These are phyloP conservation scores for Pseudogymnoascus pannorum DNA, from an alignment of 2,329 filamentous ascomycete genomes.

Conservation along the genomic window DNA sequence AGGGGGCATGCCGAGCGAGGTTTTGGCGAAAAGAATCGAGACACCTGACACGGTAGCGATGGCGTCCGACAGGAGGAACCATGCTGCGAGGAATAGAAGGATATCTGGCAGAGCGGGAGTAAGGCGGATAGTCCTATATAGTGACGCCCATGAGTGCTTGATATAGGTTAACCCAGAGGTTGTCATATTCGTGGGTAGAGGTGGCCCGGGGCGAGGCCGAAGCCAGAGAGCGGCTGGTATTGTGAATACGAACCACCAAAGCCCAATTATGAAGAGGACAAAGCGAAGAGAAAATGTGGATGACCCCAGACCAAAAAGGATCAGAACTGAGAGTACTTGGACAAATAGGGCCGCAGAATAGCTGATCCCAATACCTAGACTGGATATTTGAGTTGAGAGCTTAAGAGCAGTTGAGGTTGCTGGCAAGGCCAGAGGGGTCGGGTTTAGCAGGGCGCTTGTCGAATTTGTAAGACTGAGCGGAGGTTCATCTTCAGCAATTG, in stretches of 20 bases:
- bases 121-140: conserved; percentile 71
- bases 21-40: conserved; percentile 93
- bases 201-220: conserved; percentile 80
- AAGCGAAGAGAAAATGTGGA: conserved; percentile 80
- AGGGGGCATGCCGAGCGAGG: conserved; percentile 79
- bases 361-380: conserved; percentile 86
- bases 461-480: conserved; percentile 31
- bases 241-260: conserved; percentile 91
- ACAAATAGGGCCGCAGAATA: conserved; percentile 82
- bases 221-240: conserved; percentile 84
- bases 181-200: conserved; percentile 43
- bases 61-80: conserved; percentile 91
- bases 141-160: conserved; percentile 74
- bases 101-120: conserved; percentile 68
- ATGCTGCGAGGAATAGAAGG: conserved; percentile 72
- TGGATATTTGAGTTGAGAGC: conserved; percentile 84
- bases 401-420: conserved; percentile 59
- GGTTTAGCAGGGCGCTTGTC: conserved; percentile 39
- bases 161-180: conserved; percentile 48
- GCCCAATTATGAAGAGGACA: conserved; percentile 77
- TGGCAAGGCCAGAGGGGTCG: conserved; percentile 14
- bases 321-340: conserved; percentile 71
- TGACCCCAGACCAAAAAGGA: conserved; percentile 66
- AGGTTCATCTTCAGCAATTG: conserved; percentile 12
- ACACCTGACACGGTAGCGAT: conserved; percentile 93